Conservation (phyloP, 371 early-diverging fungal species). For the Zychaea mexicana region DNA sequence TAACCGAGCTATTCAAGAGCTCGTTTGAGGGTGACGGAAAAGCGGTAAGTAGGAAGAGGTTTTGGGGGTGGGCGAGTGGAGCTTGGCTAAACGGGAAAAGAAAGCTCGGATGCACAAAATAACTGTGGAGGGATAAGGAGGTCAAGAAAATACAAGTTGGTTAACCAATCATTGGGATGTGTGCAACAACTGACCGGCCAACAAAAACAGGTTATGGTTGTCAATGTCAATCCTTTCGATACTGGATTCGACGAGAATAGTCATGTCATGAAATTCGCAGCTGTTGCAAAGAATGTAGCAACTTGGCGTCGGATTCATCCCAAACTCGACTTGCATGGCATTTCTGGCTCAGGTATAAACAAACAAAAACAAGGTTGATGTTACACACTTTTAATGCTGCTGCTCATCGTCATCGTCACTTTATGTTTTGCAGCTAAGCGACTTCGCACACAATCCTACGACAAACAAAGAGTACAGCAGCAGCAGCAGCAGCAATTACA, state of each 20-base stretch:
- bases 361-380: no score
- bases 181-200: background rate
- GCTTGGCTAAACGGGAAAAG: no score
- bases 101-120: no score
- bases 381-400: background rate
- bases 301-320: slow-evolving; percentile 50
- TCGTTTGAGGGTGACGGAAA: slow-evolving; percentile 70
- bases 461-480: slow-evolving; percentile 3
- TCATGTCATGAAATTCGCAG: slow-evolving; percentile 72
- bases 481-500: background rate
- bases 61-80: no score
- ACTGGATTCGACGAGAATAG: slow-evolving; percentile 63
- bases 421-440: slow-evolving; percentile 17
- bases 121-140: no score
- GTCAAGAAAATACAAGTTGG: no score
- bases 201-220: slow-evolving; percentile 52
- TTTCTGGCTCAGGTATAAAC: slow-evolving; percentile 26
- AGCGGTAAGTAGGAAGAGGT: slow-evolving; percentile 37
- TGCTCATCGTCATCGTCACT: background rate
- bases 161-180: no score
- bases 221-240: slow-evolving; percentile 72
- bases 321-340: slow-evolving; percentile 35
- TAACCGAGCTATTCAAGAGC: slow-evolving; percentile 72
- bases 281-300: slow-evolving; percentile 65
- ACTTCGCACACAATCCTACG: slow-evolving; percentile 14